Percentiles rank a stretch among this genome's conserved stretches.
These are phyloP conservation scores for Gracilariopsis chorda DNA, from an alignment of 23 red algal species.

Conservation along the genomic window DNA sequence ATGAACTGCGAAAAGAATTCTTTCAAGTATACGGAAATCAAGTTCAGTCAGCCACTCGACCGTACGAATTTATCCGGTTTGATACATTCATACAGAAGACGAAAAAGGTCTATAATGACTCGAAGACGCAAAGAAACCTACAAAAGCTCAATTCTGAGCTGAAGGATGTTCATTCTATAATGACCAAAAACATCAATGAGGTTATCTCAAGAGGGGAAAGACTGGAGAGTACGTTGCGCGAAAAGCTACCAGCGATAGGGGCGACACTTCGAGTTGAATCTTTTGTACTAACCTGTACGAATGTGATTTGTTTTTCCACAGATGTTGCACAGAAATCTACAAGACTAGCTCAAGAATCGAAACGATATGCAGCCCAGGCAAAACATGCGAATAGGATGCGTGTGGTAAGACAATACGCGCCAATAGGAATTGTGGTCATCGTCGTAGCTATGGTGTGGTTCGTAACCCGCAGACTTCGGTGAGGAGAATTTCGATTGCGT, in stretches of 20 bases:
- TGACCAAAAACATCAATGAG: slow-evolving; percentile 98
- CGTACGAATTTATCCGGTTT: slow-evolving; percentile 99
- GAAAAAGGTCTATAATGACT: slow-evolving; percentile 96
- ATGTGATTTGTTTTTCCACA: background rate
- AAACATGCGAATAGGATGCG: slow-evolving; percentile 88
- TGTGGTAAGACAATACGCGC: slow-evolving; percentile 79
- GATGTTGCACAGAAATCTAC: slow-evolving; percentile 78
- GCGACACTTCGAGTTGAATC: no score
- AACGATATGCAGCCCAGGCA: slow-evolving; percentile 75
- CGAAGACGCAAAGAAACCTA: slow-evolving; percentile 89
- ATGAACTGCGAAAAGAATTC: slow-evolving; percentile 97
- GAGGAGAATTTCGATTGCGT: background rate
- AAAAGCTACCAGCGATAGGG: no score
- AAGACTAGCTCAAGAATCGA: slow-evolving; percentile 74
- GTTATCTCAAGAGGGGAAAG: slow-evolving; percentile 93
- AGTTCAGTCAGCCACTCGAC: slow-evolving; percentile 68
- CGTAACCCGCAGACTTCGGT: slow-evolving; percentile 20
- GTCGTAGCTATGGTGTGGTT: slow-evolving; percentile 58
- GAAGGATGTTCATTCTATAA: slow-evolving; percentile 92
- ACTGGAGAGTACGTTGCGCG: slow-evolving; percentile 72
- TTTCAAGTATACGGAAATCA: slow-evolving; percentile 82
- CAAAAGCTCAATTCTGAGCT: slow-evolving; percentile 95
- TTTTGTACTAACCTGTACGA: no score
- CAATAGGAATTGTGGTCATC: slow-evolving; percentile 50
- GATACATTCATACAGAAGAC: slow-evolving; percentile 98